A percentile compares a stretch with the other conserved stretches of the same genome.
phyloP scores from a whole-genome alignment of 163 green algal species.

The Trebouxiophyceae sp. region DNA sequence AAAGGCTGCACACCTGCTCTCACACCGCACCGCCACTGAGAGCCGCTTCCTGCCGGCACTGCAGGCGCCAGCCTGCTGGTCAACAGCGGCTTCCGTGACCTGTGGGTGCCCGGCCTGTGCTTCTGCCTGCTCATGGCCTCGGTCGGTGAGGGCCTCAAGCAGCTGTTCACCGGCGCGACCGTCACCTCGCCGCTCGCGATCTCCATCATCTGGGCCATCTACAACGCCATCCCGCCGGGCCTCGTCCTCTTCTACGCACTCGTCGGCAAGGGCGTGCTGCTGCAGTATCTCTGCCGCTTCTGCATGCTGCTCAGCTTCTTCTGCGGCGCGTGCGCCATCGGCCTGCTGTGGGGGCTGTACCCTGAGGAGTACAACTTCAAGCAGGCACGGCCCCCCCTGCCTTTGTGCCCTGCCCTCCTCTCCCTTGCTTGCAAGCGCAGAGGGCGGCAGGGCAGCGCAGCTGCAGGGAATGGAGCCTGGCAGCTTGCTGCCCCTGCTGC shows the following conservation, averaged over 20 bases:
- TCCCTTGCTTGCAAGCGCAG: no score
- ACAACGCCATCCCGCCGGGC: constrained; percentile 45
- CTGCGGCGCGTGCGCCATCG: constrained; percentile 10
- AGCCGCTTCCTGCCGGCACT: background rate
- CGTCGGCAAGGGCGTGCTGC: constrained; percentile 11
- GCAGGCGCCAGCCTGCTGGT: constrained; percentile 20
- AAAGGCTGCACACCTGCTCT: no score
- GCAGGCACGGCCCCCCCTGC: no score
- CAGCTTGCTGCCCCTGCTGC: no score
- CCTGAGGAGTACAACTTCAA: constrained; percentile 25
- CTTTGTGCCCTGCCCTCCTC: no score
- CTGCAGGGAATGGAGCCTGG: no score
- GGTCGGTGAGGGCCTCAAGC: constrained; percentile 35
- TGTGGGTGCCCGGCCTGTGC: constrained; percentile 40
- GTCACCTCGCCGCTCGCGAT: constrained; percentile 37
- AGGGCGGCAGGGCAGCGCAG: no score
- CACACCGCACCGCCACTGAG: no score
- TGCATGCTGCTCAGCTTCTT: constrained; percentile 32
- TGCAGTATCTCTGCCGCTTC: constrained; percentile 23
- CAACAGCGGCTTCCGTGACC: constrained; percentile 21
- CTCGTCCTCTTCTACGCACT: constrained; percentile 32
- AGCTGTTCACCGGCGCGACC: constrained; percentile 19
- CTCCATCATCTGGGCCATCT: constrained; percentile 47
- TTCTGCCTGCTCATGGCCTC: constrained; percentile 34
- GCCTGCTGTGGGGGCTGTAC: constrained; percentile 54